phyloP scores from a whole-genome alignment of 257 asterid genomes.

The Haberlea rhodopensis region DNA sequence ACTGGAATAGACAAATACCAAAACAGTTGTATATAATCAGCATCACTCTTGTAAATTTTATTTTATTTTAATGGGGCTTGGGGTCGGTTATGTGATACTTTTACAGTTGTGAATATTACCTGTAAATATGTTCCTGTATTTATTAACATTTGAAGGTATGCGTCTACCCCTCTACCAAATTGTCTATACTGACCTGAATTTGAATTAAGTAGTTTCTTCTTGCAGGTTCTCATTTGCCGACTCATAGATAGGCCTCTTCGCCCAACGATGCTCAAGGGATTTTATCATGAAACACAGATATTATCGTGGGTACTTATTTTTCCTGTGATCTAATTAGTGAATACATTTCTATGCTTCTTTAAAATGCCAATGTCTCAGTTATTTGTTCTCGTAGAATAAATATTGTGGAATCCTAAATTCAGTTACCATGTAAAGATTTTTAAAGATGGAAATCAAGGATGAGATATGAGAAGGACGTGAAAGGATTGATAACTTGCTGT shows the following conservation, averaged over 20 bases:
- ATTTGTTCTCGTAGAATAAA: conserved; percentile 12
- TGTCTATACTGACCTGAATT: neutral
- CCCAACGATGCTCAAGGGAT: conserved; percentile 93
- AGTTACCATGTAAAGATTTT: conserved; percentile 9
- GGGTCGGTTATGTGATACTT: neutral
- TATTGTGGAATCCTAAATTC: conserved; percentile 1
- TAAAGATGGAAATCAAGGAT: conserved; percentile 11
- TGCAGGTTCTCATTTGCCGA: conserved; percentile 97
- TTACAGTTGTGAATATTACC: neutral
- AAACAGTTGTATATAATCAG: neutral
- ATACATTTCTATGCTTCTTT: neutral
- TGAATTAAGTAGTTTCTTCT: conserved; percentile 28
- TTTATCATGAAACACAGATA: conserved; percentile 93
- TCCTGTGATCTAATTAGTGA: conserved; percentile 23
- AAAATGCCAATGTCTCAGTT: conserved; percentile 13
- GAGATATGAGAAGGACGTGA: conserved; percentile 3
- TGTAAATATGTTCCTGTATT: neutral
- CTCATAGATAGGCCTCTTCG: conserved; percentile 95
- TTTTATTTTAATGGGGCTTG: neutral
- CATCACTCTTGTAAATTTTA: neutral
- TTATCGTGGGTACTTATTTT: conserved; percentile 77
- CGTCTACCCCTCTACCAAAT: neutral
- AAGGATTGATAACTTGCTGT: conserved; percentile 14
- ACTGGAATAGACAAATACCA: neutral
- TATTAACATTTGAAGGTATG: neutral